phyloP scores from a whole-genome alignment of 208 protist species.

The Porcisia hertigi region DNA sequence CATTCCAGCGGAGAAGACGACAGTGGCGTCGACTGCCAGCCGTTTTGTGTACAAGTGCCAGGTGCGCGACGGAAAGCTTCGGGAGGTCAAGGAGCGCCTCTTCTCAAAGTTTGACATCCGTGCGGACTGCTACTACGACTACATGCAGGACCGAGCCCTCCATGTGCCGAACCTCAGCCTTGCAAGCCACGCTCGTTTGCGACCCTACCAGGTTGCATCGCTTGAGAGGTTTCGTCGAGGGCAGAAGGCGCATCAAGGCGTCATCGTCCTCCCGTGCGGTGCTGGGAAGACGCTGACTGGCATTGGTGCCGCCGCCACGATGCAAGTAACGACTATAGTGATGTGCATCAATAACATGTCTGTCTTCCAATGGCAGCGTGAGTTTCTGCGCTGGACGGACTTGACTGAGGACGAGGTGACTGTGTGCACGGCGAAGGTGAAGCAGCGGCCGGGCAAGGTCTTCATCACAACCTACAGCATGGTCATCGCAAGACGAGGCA shows the following conservation, averaged over 20 bases:
- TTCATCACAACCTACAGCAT: slow-evolving; percentile 99
- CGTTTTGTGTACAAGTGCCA: slow-evolving; percentile 83
- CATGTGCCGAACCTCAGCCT: slow-evolving; percentile 62
- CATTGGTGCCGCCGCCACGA: slow-evolving; percentile 94
- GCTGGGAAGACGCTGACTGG: slow-evolving; percentile 99
- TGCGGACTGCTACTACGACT: slow-evolving; percentile 89
- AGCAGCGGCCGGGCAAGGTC: slow-evolving; percentile 79
- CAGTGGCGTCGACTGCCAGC: slow-evolving; percentile 9
- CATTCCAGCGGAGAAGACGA: background rate
- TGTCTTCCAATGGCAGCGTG: slow-evolving; percentile 96
- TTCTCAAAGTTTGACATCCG: slow-evolving; percentile 75
- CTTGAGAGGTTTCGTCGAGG: slow-evolving; percentile 84
- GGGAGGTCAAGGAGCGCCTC: slow-evolving; percentile 73
- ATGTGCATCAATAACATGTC: slow-evolving; percentile 96
- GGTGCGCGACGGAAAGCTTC: slow-evolving; percentile 66
- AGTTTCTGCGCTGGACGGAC: slow-evolving; percentile 95
- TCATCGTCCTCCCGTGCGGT: slow-evolving; percentile 99
- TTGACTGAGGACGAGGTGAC: slow-evolving; percentile 68
- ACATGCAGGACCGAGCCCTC: slow-evolving; percentile 67
- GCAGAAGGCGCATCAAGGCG: slow-evolving; percentile 91
- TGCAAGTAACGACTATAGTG: slow-evolving; percentile 95
- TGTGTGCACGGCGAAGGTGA: slow-evolving; percentile 84
- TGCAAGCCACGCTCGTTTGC: slow-evolving; percentile 65
- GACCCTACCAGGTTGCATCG: slow-evolving; percentile 85
- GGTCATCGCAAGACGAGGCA: slow-evolving; percentile 89